Evolutionary conservation across 805 yeast species (phyloP).

Genomic region (Myxozyma kluyveri): DNA sequence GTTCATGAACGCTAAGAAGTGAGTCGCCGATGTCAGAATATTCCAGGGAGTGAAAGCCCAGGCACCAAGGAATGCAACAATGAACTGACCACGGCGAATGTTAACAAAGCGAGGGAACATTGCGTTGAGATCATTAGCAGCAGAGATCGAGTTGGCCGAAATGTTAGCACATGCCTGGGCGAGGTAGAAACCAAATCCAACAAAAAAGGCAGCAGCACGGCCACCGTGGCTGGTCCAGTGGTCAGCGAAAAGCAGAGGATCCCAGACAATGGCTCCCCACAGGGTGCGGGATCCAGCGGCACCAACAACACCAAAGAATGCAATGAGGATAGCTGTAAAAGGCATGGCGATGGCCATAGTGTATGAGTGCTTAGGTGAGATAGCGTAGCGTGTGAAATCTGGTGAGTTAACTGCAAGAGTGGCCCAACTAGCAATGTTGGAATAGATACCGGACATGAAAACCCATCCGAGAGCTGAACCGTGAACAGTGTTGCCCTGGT

Average conservation of each 20-base stretch:
- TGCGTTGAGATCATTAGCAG: conserved; percentile 51
- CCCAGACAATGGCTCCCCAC: conserved; percentile 47
- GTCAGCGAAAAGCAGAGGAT: conserved; percentile 46
- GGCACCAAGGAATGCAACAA: conserved; percentile 70
- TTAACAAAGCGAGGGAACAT: conserved; percentile 48
- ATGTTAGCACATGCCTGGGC: conserved; percentile 80
- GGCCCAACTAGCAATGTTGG: conserved; percentile 29
- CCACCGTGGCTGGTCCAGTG: conserved; percentile 48
- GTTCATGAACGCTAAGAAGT: conserved; percentile 73
- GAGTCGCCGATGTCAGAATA: conserved; percentile 63
- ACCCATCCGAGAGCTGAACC: conserved; percentile 79
- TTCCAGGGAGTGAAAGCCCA: conserved; percentile 79
- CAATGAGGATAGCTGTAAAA: conserved; percentile 38
- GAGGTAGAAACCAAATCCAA: conserved; percentile 65
- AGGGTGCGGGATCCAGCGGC: conserved; percentile 37
- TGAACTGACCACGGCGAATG: conserved; percentile 61
- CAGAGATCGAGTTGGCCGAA: conserved; percentile 53
- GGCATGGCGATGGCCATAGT: conserved; percentile 50
- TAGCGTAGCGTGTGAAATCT: conserved; percentile 50
- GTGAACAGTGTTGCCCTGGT: conserved; percentile 48
- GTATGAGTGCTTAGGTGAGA: conserved; percentile 42
- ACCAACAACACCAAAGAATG: conserved; percentile 32
- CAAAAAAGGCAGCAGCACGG: conserved; percentile 77
- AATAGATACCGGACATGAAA: conserved; percentile 57
- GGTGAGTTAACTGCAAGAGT: conserved; percentile 52